Evolutionary conservation across 305 asterid species (phyloP).

Genomic region (Fraxinus ornus): DNA sequence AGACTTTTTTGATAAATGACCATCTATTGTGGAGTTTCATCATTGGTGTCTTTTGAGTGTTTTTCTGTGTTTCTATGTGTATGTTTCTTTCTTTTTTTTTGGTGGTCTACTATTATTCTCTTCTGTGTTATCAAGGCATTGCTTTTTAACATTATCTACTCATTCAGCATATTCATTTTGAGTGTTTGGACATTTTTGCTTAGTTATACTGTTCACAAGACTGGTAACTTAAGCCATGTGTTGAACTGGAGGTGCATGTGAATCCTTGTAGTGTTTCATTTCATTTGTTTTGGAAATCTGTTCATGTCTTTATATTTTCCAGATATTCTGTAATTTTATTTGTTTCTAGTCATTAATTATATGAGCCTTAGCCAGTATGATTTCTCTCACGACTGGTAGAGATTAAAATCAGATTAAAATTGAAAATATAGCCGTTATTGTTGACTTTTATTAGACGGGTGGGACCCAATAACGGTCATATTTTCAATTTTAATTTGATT

Average conservation of each 20-base stretch:
- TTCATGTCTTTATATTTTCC: background rate
- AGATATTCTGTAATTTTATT: background rate
- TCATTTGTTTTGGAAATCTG: background rate
- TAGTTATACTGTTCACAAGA: background rate
- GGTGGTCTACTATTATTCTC: background rate
- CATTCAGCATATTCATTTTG: background rate
- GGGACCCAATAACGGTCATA: no score
- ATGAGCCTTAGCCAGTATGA: background rate
- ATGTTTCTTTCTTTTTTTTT: background rate
- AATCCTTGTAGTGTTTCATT: background rate
- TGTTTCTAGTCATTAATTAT: background rate
- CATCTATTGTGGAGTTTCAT: background rate
- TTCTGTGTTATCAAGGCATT: background rate
- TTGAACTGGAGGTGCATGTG: background rate
- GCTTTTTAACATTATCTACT: background rate
- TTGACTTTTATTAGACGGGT: no score
- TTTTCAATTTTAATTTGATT: no score
- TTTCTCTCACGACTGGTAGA: background rate
- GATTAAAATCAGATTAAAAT: no score
- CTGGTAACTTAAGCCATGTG: background rate
- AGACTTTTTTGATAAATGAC: constrained; percentile 4
- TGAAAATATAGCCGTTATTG: no score
- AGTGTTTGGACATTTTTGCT: background rate
- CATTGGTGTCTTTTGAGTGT: background rate
- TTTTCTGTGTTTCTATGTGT: background rate